Evolutionary conservation across 169 alveolate genomes (phyloP).

Genomic region (Plasmodium inui): DNA sequence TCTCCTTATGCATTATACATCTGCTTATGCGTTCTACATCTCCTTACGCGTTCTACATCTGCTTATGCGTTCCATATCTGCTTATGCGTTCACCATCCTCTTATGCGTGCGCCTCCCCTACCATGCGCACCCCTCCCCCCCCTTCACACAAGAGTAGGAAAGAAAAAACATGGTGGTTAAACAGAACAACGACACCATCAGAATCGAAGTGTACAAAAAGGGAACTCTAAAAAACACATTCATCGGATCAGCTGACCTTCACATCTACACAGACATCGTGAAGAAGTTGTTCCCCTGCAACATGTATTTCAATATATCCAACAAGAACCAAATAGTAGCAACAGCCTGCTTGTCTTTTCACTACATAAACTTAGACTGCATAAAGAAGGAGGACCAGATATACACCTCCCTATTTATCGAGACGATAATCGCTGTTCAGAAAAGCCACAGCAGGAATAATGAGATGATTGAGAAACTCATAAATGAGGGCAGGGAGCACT

Average conservation of each 20-base stretch:
- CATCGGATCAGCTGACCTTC: constrained; percentile 55
- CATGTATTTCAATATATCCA: constrained; percentile 27
- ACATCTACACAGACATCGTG: constrained; percentile 57
- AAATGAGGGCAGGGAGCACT: constrained; percentile 36
- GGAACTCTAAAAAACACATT: constrained; percentile 65
- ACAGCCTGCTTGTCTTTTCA: constrained; percentile 51
- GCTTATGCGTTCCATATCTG: not conserved
- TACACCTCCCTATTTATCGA: constrained; percentile 62
- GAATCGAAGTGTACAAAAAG: constrained; percentile 53
- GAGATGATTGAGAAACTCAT: constrained; percentile 47
- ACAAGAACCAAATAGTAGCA: constrained; percentile 64
- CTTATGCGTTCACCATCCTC: not conserved
- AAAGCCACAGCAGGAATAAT: constrained; percentile 41
- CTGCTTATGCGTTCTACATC: not conserved
- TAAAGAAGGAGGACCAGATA: constrained; percentile 61
- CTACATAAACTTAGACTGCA: constrained; percentile 56
- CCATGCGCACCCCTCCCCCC: not conserved
- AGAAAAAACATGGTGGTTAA: constrained; percentile 64
- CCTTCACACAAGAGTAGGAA: constrained; percentile 40
- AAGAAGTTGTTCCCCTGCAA: constrained; percentile 54
- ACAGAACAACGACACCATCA: constrained; percentile 34
- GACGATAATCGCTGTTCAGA: constrained; percentile 66
- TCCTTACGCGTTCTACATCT: not conserved
- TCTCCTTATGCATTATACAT: not conserved
- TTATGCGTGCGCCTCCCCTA: not conserved